phyloP scores from a whole-genome alignment of 352 stramenopile species.

The Aphanomyces euteiches region DNA sequence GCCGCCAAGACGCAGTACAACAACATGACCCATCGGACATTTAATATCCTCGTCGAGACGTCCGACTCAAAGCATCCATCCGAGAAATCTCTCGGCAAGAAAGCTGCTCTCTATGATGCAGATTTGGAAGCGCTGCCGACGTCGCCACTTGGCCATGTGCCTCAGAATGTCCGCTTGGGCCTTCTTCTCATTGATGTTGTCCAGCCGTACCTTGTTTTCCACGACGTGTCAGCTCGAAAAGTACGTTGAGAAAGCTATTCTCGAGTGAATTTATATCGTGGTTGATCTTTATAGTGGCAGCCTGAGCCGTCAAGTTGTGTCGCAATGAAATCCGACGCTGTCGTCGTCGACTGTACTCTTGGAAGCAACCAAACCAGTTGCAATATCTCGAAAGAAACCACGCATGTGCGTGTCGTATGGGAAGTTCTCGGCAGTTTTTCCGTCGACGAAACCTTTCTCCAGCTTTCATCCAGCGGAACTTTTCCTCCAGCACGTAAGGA shows the following conservation, averaged over 20 bases:
- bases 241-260: not conserved
- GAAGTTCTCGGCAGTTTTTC: constrained; percentile 73
- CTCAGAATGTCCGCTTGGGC: constrained; percentile 92
- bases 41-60: constrained; percentile 97
- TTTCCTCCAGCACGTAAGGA: constrained; percentile 37
- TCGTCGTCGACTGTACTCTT: constrained; percentile 4
- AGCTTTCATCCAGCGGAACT: constrained; percentile 49
- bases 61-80: constrained; percentile 86
- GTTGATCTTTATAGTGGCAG: constrained; percentile 22
- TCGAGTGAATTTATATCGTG: constrained; percentile 15
- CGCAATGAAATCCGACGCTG: constrained; percentile 25
- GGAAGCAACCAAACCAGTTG: not conserved
- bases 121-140: constrained; percentile 40
- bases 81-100: constrained; percentile 63
- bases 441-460: constrained; percentile 66
- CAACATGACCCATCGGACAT: constrained; percentile 88
- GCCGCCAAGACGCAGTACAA: constrained; percentile 91
- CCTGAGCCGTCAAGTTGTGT: no score
- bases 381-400: constrained; percentile 1
- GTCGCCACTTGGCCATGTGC: constrained; percentile 87
- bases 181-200: constrained; percentile 94
- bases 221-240: constrained; percentile 36
- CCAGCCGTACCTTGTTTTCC: constrained; percentile 89
- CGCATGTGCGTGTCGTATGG: constrained; percentile 69
- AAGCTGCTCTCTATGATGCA: constrained; percentile 57